Evolutionary conservation across 2,329 filamentous ascomycete genomes (phyloP), one percentile per base, ranked within the genome.

Genomic region (Periconia sp.): DNA sequence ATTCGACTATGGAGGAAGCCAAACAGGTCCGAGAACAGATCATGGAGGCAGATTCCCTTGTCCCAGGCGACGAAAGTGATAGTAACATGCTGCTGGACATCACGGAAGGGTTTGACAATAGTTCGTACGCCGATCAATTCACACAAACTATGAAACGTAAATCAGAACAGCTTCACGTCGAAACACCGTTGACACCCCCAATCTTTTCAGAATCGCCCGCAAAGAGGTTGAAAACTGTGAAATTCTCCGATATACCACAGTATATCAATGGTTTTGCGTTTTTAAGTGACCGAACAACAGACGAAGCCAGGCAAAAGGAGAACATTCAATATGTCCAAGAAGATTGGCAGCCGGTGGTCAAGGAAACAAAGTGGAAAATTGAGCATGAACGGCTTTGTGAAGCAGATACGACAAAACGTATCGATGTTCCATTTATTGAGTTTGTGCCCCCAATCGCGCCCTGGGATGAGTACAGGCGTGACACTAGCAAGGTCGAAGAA

Each of bases 371-470:
- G 2, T 53, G 61, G 14, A 65, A 60, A 17, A 43, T 77, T 2
- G 69, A 75, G n/a, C 71, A 76, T 33, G 81, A 83, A 55, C 70
- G 75, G 49, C 66, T 83, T 2, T 70, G 71, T 9, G 77, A 77
- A 54, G 69, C 75, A 11, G 79, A 81, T 55, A 79, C 79, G 0
- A 79, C 74, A 3, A 71, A 73, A 47, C 75, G 82, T 40, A 74
- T 83, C 1, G 61, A 75, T n/a, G 74, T 83, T 5, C 82, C 82
- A 0, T 27, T 68, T 0, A 64, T 85, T 55, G 77, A 80, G 27
- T 75, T 79, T 35, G 66, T 72, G 0, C 57, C 70, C 15, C 72
- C 76, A 11, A 55, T 64, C 7, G 68, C 78, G 3, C 82, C 81
- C 1, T 85, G 83, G 83, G 58, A 74, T 35, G 43, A 62, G 23